phyloP scores from a whole-genome alignment of 1,284 basidiomycete species.

The Malassezia caprae region DNA sequence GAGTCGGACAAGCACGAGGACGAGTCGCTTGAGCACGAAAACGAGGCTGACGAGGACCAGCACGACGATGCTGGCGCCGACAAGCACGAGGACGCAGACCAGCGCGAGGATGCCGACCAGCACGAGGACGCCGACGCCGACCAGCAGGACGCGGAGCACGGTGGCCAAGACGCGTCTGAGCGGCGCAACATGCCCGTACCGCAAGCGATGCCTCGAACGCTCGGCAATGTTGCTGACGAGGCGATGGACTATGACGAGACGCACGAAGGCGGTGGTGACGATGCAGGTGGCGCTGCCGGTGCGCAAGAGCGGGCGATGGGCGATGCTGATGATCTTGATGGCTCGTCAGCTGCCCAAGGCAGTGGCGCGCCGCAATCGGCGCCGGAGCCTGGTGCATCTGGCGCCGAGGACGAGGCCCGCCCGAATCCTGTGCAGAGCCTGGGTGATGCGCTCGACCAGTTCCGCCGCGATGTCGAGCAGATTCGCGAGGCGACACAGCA shows the following conservation, averaged over 20 bases:
- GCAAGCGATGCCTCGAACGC: background rate
- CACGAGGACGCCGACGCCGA: constrained; percentile 17
- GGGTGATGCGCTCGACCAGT: constrained; percentile 75
- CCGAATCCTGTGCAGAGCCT: constrained; percentile 66
- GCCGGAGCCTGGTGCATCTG: constrained; percentile 24
- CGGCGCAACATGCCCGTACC: background rate
- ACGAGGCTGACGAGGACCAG: constrained; percentile 9
- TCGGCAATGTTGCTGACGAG: constrained; percentile 23
- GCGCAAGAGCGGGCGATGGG: constrained; percentile 11
- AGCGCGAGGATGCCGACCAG: constrained; percentile 24
- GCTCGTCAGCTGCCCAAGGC: constrained; percentile 18
- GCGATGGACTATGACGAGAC: constrained; percentile 7
- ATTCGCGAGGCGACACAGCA: constrained; percentile 58
- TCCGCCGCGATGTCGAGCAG: constrained; percentile 71
- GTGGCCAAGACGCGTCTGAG: constrained; percentile 2
- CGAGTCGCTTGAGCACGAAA: constrained; percentile 30
- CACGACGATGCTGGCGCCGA: constrained; percentile 10
- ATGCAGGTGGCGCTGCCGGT: constrained; percentile 14
- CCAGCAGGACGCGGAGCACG: constrained; percentile 21
- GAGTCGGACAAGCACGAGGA: constrained; percentile 45
- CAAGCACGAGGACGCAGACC: constrained; percentile 25
- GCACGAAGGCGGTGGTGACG: constrained; percentile 10
- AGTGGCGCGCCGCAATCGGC: constrained; percentile 33
- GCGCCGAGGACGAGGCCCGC: constrained; percentile 5
- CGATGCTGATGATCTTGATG: constrained; percentile 4